phyloP scores from a whole-genome alignment of 345 rosid species.

The Crucihimalaya himalaica region DNA sequence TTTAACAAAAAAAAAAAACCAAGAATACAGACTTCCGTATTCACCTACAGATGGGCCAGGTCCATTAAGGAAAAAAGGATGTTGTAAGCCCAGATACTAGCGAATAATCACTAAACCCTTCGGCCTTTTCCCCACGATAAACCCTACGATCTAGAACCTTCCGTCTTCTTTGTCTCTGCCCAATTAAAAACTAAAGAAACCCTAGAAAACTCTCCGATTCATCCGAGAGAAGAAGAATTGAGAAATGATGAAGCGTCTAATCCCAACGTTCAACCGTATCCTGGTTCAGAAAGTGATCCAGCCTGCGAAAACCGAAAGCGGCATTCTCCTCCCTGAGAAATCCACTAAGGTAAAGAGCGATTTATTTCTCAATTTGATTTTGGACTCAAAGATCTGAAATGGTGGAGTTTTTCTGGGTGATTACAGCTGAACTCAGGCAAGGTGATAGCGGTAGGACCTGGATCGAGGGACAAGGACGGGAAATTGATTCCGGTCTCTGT shows the following conservation, averaged over 20 bases:
- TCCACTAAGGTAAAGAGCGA: constrained; percentile 51
- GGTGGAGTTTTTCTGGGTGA: neutral
- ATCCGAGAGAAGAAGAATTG: neutral
- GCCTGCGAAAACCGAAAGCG: constrained; percentile 77
- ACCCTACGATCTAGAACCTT: constrained; percentile 39
- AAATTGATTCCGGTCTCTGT: constrained; percentile 60
- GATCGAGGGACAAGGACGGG: constrained; percentile 62
- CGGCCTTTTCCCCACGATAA: constrained; percentile 3
- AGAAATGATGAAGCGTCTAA: constrained; percentile 76
- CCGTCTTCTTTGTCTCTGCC: constrained; percentile 9
- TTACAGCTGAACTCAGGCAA: constrained; percentile 78
- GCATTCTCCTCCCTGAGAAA: constrained; percentile 80
- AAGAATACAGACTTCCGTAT: no score
- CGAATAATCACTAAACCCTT: constrained; percentile 21
- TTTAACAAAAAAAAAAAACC: neutral
- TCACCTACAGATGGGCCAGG: neutral
- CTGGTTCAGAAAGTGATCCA: constrained; percentile 75
- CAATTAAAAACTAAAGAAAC: constrained; percentile 15
- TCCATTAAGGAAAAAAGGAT: neutral
- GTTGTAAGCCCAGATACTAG: constrained; percentile 12
- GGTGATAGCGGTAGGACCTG: constrained; percentile 79
- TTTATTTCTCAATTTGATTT: neutral
- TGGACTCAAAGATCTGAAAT: neutral
- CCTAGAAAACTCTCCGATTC: neutral
- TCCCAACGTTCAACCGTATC: constrained; percentile 72